phyloP scores from a whole-genome alignment of 768 basidiomycete genomes.

The Serpula lacrymans region DNA sequence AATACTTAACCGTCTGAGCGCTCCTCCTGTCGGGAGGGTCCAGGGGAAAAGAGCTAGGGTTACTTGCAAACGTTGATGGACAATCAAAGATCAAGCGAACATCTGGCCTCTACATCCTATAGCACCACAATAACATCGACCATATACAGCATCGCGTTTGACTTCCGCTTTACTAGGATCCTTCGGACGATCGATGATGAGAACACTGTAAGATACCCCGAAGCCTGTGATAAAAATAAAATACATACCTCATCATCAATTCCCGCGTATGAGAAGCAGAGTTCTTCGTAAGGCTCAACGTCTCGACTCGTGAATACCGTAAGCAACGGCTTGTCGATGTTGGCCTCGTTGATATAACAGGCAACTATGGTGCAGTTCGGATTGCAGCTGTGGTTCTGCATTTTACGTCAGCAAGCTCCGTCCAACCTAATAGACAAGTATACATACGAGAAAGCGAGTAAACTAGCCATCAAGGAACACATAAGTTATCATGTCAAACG shows the following conservation, averaged over 20 bases:
- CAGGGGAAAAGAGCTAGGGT: no score
- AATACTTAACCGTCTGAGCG: no score
- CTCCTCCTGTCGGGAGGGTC: no score
- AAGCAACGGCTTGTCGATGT: constrained; percentile 65
- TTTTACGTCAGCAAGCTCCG: background rate
- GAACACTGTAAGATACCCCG: constrained; percentile 1
- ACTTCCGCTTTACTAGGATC: constrained; percentile 7
- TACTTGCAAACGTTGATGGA: no score
- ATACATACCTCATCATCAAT: constrained; percentile 35
- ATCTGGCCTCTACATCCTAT: constrained; percentile 44
- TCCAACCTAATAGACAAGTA: background rate
- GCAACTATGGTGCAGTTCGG: constrained; percentile 76
- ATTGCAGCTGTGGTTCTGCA: constrained; percentile 87
- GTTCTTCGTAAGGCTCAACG: constrained; percentile 62
- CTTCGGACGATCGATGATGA: constrained; percentile 1
- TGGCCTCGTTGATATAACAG: constrained; percentile 75
- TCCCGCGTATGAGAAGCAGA: constrained; percentile 76
- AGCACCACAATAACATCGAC: constrained; percentile 44
- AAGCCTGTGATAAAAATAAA: constrained; percentile 7
- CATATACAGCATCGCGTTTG: constrained; percentile 36
- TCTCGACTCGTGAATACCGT: constrained; percentile 64
- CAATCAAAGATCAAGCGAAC: no score
- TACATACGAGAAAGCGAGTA: constrained; percentile 80
- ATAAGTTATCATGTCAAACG: background rate
- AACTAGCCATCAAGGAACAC: constrained; percentile 48